These are phyloP conservation scores for Fraxinus americana DNA, from an alignment of 257 asterid species.

Conservation along the genomic window DNA sequence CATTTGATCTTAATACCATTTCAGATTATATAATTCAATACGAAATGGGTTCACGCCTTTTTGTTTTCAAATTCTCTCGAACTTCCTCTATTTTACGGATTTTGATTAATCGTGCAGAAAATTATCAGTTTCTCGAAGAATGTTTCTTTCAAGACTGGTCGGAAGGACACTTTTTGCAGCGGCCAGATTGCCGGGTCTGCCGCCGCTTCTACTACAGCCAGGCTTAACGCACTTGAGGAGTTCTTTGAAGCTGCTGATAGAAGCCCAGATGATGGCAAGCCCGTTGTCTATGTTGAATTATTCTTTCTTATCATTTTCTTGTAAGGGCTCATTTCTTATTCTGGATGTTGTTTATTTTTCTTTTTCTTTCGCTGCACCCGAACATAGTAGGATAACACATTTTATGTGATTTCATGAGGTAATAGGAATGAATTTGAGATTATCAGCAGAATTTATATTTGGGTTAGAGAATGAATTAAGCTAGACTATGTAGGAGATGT, in stretches of 20 bases:
- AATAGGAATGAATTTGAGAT: not conserved
- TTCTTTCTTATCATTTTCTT: not conserved
- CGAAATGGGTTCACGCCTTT: constrained; percentile 1
- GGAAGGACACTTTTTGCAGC: constrained; percentile 78
- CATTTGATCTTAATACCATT: constrained; percentile 2
- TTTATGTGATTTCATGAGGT: not conserved
- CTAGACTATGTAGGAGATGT: no score
- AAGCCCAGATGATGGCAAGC: constrained; percentile 61
- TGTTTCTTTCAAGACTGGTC: constrained; percentile 57
- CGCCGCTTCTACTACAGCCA: constrained; percentile 38
- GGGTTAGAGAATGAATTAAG: no score
- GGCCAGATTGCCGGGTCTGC: constrained; percentile 52
- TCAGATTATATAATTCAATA: not conserved
- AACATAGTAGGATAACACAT: not conserved
- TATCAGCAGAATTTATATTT: no score
- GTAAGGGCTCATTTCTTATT: not conserved
- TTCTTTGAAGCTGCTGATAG: constrained; percentile 73
- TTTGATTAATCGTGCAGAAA: constrained; percentile 23
- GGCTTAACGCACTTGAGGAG: constrained; percentile 67
- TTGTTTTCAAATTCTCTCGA: not conserved
- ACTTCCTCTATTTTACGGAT: constrained; percentile 14
- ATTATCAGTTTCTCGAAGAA: not conserved
- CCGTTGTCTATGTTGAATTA: constrained; percentile 64
- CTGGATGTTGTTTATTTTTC: not conserved
- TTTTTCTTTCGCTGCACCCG: not conserved